phyloP scores from a whole-genome alignment of 176 grass and related monocot genomes.

The Zea luxurians region DNA sequence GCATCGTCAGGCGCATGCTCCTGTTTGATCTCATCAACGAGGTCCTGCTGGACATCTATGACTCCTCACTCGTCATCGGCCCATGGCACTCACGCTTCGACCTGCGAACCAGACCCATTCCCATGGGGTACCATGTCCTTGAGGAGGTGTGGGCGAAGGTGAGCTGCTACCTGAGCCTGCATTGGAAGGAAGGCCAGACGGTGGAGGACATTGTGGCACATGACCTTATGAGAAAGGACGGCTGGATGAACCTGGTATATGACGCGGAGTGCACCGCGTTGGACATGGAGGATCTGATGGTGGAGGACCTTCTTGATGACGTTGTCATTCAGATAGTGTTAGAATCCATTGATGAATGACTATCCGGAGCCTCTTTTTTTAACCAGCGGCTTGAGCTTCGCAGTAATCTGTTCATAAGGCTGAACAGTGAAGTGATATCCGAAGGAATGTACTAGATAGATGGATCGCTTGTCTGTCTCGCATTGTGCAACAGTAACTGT shows the following conservation, averaged over 20 bases:
- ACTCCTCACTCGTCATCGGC: conserved; percentile 46
- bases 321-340: conserved; percentile 59
- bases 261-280: conserved; percentile 49
- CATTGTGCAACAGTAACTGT: neutral
- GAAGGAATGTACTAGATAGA: neutral
- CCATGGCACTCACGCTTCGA: conserved; percentile 54
- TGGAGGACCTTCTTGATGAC: conserved; percentile 79
- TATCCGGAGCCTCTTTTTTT: neutral
- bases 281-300: conserved; percentile 68
- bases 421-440: neutral
- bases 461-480: conserved; percentile 15
- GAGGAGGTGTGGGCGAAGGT: conserved; percentile 78
- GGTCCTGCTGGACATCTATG: conserved; percentile 65
- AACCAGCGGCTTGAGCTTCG: neutral
- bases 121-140: conserved; percentile 57
- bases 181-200: conserved; percentile 43
- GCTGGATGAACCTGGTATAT: conserved; percentile 79
- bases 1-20: conserved; percentile 64
- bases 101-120: conserved; percentile 46
- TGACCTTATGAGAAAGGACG: conserved; percentile 61
- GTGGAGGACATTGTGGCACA: conserved; percentile 67
- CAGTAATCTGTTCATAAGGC: neutral
- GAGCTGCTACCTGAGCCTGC: conserved; percentile 56
- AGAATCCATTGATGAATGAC: conserved; percentile 46
- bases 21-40: conserved; percentile 94